Base-by-base conservation (phyloP, 768 basidiomycete species). In the Cyathus striatus region DNA sequence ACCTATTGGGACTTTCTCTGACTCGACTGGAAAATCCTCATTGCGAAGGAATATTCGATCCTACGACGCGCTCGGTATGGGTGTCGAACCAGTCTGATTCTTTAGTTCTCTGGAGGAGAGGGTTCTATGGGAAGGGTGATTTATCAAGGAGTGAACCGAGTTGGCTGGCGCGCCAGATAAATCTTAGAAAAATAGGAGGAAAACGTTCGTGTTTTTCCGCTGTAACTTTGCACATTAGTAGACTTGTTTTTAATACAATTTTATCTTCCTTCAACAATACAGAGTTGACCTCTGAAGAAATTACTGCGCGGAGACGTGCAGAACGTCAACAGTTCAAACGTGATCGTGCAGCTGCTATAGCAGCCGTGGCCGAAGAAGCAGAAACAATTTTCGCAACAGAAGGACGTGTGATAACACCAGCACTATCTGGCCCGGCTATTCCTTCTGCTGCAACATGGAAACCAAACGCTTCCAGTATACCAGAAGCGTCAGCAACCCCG, bases 71-170 rank as follows among this genome's bases (percentile, higher is more conserved):
- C n/a, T 90, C 89, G 0, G 87, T 97, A 6, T 96, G 92, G 92
- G 73, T 98, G 2, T 66, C 75, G 0, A 73, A 82, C 44, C 61
- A 68, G 21, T 71, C 63, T 18, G 80, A 92, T 57, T 79, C 81
- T 34, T 70, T 70, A 49, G 64, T 83, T 4, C 72, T 98, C 26
- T 99, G 96, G 89, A 70, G 78, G 36, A 67, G 87, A 46, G 96
- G 96, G 0, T 97, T 98, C 67, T 99, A 98, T 60, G 96, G 96
- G 18, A 99, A 99, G 62, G 96, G 96, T 1, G 87, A 88, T 57
- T 69, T 99, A 41, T 94, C 90, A 30, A 66, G 96, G 45, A 96
- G 93, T 61, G 96, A 99, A 61, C 94, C 95, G 6, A 90, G 81
- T 43, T 99, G 96, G 96, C 69, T 83, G 46, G 77, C 83, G 16